Percentiles rank a stretch among this genome's conserved stretches.
These are phyloP conservation scores for Ocimum tenuiflorum DNA, from an alignment of 257 asterid genomes.

Conservation along the genomic window DNA sequence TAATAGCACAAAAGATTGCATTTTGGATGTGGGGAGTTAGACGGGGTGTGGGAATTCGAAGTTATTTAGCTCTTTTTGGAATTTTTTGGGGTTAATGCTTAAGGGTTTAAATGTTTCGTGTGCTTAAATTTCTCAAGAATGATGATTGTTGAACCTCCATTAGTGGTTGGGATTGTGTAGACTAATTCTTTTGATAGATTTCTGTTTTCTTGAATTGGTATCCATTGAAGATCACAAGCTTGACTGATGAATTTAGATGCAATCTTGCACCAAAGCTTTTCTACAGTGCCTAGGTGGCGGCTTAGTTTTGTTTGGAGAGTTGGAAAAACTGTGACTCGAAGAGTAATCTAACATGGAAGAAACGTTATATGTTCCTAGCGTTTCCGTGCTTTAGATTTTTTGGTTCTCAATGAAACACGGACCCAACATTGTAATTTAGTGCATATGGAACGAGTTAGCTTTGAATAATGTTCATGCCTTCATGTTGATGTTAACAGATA, in stretches of 20 bases:
- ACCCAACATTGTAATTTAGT: background rate
- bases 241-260: conserved; percentile 1
- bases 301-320: conserved; percentile 8
- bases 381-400: background rate
- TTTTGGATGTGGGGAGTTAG: conserved; percentile 9
- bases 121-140: conserved; percentile 2
- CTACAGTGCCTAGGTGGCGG: background rate
- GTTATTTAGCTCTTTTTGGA: background rate
- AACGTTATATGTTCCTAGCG: background rate
- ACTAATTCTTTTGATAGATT: background rate
- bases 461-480: conserved; percentile 16
- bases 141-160: background rate
- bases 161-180: background rate
- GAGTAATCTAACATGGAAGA: background rate
- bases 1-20: conserved; percentile 3
- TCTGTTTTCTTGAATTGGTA: background rate
- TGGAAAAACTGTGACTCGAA: background rate
- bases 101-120: background rate
- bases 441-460: background rate
- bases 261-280: background rate
- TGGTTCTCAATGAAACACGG: background rate
- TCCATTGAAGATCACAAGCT: background rate
- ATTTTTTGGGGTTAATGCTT: background rate
- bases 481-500: conserved; percentile 24
- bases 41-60: conserved; percentile 9